Base-by-base conservation (phyloP, 805 yeast genomes). In the Wickerhamiella sergipiensis region DNA sequence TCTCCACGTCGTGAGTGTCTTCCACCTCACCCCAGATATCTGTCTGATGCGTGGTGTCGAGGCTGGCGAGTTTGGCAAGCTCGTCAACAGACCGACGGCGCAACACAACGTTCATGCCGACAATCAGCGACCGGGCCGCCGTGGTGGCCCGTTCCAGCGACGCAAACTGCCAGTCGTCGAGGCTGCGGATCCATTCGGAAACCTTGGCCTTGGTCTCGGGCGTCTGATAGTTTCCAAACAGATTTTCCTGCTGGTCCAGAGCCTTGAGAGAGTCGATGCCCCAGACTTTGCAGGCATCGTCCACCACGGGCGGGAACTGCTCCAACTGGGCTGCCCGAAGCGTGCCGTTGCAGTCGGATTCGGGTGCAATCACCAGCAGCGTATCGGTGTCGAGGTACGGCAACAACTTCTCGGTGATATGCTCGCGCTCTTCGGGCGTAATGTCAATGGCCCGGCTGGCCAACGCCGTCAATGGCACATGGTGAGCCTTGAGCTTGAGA, bases 11-110 rank as follows among this genome's bases (percentile, higher is more conserved):
- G 64, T 92, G 98, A 2, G 97, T 87, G 62, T 92, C 98, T 68
- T 92, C 97, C 22, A 90, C 97, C 67, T 90, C 97, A 31, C 98
- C 98, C 98, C 98, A 92, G 61, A 81, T 76, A 21, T 79, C 80
- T 36, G 95, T 85, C 68, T 92, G 99, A 67, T 77, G 78, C 33
- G 82, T 79, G 13, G 81, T 81, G 63, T 92, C 99, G 59, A 92
- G 71, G 51, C 83, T 81, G 9, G 88, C 88, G 52, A 83, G 76
- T 59, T 78, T 78, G 1, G 89, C 83, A 40, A 90, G 74, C 54
- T 86, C 85, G 50, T 83, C 88, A 17, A 85, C 67, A 49, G 75
- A 65, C 26, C 69, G 56, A 9, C 64, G 58, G 44, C 61, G 57
- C 8, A 62, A 73, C 48, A 88, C 68, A 38, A 86, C 66, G 18